Evolutionary conservation across 2,329 filamentous ascomycete genomes (phyloP), one percentile per base, ranked within the genome.

Genomic region (Fusarium longipes): DNA sequence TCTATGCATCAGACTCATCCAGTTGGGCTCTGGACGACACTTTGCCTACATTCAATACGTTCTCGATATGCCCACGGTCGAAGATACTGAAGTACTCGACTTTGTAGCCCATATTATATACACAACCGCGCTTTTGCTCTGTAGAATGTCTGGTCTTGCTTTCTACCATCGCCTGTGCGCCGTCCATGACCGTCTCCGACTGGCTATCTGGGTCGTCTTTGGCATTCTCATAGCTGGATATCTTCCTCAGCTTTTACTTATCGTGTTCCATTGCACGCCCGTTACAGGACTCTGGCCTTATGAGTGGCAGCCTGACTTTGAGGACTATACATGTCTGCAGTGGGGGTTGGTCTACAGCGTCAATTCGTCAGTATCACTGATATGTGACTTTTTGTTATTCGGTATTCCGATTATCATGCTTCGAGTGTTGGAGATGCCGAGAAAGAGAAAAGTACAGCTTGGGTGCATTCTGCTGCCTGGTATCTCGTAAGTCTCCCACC

Each of bases 261-360:
- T 86, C 45, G 76, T 86, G 56, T 84, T 86, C 62, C 83, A 86
- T 71, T 86, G 83, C 58, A 71, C 68, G 2, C 84, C 84, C 0
- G 82, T 85, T 1, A 86, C 83, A 1, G 82, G 78, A 0, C 72
- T 82, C 4, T 86, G 84, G 84, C 83, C 84, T 0, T 86, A 86
- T 52, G 77, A 73, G 1, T 86, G 80, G 77, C 82, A 86, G 65
- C 68, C 74, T 0, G 77, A 77, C 11, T 74, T 68, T 11, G 73
- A 72, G 3, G 61, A 77, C 5, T 86, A 83, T 63, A 77, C 69
- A 0, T 86, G 83, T 63, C 59, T 86, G 35, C 74, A 79, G 17
- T 86, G 83, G 83, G 84, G 83, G 0, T 57, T 83, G 4, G 82
- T 86, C 1, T 86, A 86, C 63, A 80, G 80, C 11, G 80, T 83